Evolutionary conservation across 257 asterid genomes (phyloP).

Genomic region (Voacanga thouarsii): DNA sequence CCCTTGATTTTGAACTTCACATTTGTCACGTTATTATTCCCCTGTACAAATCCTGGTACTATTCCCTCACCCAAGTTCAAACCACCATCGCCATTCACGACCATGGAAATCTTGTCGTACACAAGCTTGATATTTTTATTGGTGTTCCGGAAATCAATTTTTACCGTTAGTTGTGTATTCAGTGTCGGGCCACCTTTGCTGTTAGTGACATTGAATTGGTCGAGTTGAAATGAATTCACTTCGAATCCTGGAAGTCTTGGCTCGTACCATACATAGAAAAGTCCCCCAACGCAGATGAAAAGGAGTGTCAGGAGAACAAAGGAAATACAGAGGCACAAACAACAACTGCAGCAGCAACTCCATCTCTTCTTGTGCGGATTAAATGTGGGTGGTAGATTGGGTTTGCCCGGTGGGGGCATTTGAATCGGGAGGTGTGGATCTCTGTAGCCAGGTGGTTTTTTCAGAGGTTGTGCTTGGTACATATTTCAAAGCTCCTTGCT

Average conservation of each 20-base stretch:
- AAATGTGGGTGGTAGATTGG: conserved; percentile 36
- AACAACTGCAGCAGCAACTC: conserved; percentile 33
- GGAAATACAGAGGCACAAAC: conserved; percentile 31
- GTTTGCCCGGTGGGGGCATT: conserved; percentile 18
- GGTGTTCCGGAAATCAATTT: conserved; percentile 31
- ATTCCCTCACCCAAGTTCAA: conserved; percentile 4
- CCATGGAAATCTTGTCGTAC: conserved; percentile 27
- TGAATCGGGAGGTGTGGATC: conserved; percentile 32
- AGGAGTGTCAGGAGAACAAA: conserved; percentile 19
- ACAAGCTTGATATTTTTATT: conserved; percentile 31
- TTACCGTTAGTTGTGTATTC: conserved; percentile 23
- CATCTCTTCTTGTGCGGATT: conserved; percentile 10
- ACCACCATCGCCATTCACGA: conserved; percentile 11
- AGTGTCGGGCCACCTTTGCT: conserved; percentile 25
- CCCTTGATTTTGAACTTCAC: conserved; percentile 11
- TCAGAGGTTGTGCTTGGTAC: conserved; percentile 37
- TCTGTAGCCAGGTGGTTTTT: conserved; percentile 52
- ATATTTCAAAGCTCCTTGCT: conserved; percentile 11
- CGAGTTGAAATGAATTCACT: conserved; percentile 31
- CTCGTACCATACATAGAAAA: conserved; percentile 38
- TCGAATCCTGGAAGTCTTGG: conserved; percentile 46
- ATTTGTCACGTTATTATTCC: conserved; percentile 2
- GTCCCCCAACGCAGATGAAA: conserved; percentile 18
- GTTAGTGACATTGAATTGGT: conserved; percentile 23
- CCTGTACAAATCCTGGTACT: conserved; percentile 14